Percentiles rank a stretch among this genome's conserved stretches.
phyloP scores from a whole-genome alignment of 306 rosid species.

The Trifolium fragiferum region DNA sequence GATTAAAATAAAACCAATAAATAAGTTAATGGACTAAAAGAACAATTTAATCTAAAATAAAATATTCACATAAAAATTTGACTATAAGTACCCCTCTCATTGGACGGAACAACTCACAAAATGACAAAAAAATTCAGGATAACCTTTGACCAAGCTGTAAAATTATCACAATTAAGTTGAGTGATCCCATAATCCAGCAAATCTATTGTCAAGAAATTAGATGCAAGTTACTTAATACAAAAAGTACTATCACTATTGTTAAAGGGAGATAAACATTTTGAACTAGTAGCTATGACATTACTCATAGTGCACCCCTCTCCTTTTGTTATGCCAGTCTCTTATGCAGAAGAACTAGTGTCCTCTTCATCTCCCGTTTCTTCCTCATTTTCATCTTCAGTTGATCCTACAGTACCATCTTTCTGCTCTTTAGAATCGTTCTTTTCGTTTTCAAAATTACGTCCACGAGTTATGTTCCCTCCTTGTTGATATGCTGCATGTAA shows the following conservation, averaged over 20 bases:
- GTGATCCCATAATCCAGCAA: not conserved
- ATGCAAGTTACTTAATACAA: not conserved
- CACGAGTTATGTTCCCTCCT: not conserved
- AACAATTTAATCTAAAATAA: too few relatives aligned
- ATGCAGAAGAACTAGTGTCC: not conserved
- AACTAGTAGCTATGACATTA: not conserved
- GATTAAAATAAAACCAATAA: too few relatives aligned
- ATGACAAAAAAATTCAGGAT: not conserved
- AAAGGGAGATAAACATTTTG: not conserved
- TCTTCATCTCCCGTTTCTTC: not conserved
- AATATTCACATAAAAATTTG: too few relatives aligned
- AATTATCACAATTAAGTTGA: not conserved
- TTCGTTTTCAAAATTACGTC: not conserved
- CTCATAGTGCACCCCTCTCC: not conserved
- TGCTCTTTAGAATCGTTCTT: not conserved
- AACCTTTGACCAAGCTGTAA: not conserved
- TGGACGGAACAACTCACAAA: too few relatives aligned
- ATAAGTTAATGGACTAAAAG: too few relatives aligned
- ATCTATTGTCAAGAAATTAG: not conserved
- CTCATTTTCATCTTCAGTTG: not conserved
- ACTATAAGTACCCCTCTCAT: too few relatives aligned
- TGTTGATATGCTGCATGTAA: not conserved
- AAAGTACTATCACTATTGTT: not conserved
- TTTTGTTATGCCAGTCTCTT: not conserved
- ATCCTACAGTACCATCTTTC: not conserved